Evolutionary conservation across 345 rosid genomes (phyloP).

Genomic region (Noccaea caerulescens): DNA sequence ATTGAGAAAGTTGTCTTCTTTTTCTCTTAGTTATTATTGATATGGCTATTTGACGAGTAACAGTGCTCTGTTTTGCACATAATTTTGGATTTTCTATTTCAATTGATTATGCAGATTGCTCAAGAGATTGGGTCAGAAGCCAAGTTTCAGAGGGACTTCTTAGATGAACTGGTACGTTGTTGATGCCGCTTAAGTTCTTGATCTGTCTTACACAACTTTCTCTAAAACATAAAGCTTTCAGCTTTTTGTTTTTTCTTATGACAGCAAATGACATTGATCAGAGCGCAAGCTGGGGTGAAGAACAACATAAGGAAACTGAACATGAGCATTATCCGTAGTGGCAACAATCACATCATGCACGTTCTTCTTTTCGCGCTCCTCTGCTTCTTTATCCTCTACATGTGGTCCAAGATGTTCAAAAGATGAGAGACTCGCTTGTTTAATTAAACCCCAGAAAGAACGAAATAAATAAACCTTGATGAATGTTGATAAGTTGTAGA

Average conservation of each 20-base stretch:
- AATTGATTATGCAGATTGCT: constrained; percentile 64
- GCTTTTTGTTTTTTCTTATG: neutral
- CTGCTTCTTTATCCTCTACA: constrained; percentile 71
- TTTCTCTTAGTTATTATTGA: neutral
- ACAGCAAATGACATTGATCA: constrained; percentile 85
- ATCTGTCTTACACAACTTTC: too few species aligned
- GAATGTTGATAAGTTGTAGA: constrained; percentile 25
- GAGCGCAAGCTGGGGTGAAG: constrained; percentile 95
- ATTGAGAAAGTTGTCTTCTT: neutral
- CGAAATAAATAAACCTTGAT: neutral
- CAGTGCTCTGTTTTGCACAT: too few species aligned
- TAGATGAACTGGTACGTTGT: constrained; percentile 72
- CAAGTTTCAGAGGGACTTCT: constrained; percentile 72
- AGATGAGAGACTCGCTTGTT: constrained; percentile 42
- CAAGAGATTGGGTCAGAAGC: constrained; percentile 81
- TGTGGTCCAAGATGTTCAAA: constrained; percentile 80
- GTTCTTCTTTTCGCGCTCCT: constrained; percentile 78
- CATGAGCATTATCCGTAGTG: constrained; percentile 72
- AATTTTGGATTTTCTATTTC: neutral
- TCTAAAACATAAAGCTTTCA: too few species aligned
- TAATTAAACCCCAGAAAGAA: too few species aligned
- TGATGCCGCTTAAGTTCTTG: neutral
- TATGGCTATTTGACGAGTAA: neutral
- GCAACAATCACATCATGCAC: constrained; percentile 75
- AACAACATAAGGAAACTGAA: constrained; percentile 89